Base-by-base conservation (phyloP, 352 stramenopile species). In the Pythium brachiatum region DNA sequence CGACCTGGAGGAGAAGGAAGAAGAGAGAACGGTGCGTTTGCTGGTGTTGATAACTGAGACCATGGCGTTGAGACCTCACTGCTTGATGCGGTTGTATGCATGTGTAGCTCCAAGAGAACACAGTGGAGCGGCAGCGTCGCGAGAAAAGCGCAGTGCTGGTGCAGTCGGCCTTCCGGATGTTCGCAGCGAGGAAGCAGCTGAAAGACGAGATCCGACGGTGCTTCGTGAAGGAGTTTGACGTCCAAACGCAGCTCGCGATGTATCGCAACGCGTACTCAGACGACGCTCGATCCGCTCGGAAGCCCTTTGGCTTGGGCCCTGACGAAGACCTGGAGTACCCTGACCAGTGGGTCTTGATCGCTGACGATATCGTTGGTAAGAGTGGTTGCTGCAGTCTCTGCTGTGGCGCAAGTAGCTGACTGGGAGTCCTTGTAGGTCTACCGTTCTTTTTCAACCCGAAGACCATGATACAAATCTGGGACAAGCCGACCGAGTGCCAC, bases 361-460 rank as follows among this genome's bases (percentile, higher is more conserved):
- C 64, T 18, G 80, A 90, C 44, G 52, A 69, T 7, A 53, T 72
- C 13, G 74, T 83, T 16, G 79, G 61, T 68, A 53, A 60, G 57
- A 25, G 9, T 27, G 25, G 3, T 1, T 8, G 31, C n/a, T n/a
- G n/a, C n/a, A n/a, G n/a, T n/a, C n/a, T n/a, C n/a, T n/a, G n/a
- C n/a, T n/a, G n/a, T n/a, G n/a, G 9, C 12, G n/a, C 13, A 12
- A 34, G 31, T 53, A 11, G n/a, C 23, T 36, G 13, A 16, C 23
- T 53, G 41, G n/a, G 9, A 23, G 16, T 32, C 21, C 4, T 52
- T 51, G 2, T 38, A 89, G 79, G 66, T 27, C 76, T 87, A 38
- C 55, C 55, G n/a, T 89, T 79, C 69, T 93, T 83, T 61, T 93
- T 87, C 73, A 83, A 91, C 51, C 78, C 80, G 1, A 15, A 69